These are phyloP conservation scores for Globisporangium uncinulatum DNA, from an alignment of 352 stramenopile species.

Conservation along the genomic window DNA sequence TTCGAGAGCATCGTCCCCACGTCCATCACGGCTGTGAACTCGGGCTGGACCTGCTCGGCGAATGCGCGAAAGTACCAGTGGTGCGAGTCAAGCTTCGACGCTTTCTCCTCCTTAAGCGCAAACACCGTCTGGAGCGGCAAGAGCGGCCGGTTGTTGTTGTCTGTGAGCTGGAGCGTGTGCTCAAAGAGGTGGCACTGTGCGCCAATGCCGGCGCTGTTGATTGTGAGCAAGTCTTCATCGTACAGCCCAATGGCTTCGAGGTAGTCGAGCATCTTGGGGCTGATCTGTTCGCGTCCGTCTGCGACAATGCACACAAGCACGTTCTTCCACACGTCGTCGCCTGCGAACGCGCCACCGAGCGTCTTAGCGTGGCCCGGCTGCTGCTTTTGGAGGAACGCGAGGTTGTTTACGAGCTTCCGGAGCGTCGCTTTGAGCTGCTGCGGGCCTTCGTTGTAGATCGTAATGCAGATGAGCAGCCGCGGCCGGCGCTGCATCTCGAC, in stretches of 20 bases:
- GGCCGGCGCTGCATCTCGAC: constrained; percentile 69
- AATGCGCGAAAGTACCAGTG: constrained; percentile 85
- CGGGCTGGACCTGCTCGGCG: constrained; percentile 75
- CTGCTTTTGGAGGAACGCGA: constrained; percentile 60
- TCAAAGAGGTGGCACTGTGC: constrained; percentile 84
- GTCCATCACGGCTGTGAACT: constrained; percentile 82
- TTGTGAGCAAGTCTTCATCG: constrained; percentile 81
- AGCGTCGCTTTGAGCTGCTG: constrained; percentile 66
- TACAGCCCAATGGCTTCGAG: constrained; percentile 67
- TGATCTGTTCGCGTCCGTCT: constrained; percentile 68
- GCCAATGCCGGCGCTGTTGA: constrained; percentile 78
- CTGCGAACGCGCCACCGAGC: constrained; percentile 37
- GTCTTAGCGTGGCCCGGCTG: constrained; percentile 19
- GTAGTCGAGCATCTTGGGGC: constrained; percentile 81
- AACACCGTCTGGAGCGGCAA: constrained; percentile 76
- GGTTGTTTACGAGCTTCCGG: constrained; percentile 80
- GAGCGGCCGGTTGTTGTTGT: constrained; percentile 56
- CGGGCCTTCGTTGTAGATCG: constrained; percentile 80
- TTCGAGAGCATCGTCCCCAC: constrained; percentile 83
- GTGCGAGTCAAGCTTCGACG: constrained; percentile 81
- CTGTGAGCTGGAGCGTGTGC: constrained; percentile 69
- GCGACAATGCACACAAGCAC: constrained; percentile 77
- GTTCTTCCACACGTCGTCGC: constrained; percentile 77
- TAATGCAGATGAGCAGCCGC: constrained; percentile 82
- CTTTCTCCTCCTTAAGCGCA: constrained; percentile 76